Conservation (phyloP, 768 basidiomycete genomes). For the Pulveroboletus ravenelii region DNA sequence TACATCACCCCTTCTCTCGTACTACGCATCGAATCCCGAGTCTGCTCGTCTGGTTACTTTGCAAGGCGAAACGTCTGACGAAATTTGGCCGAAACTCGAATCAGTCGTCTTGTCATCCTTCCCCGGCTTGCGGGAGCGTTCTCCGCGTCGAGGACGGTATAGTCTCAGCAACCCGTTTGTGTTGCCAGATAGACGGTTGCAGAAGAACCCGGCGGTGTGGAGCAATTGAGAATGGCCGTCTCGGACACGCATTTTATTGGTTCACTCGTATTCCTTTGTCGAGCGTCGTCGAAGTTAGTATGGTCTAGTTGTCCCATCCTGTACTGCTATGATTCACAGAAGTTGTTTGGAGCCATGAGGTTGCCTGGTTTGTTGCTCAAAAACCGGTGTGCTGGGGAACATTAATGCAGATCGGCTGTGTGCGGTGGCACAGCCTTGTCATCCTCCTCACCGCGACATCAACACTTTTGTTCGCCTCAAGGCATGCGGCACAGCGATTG, state of each 20-base stretch:
- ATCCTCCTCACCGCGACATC: neutral
- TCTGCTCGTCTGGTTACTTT: constrained; percentile 52
- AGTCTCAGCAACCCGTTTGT: constrained; percentile 54
- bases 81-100: constrained; percentile 87
- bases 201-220: constrained; percentile 16
- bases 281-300: neutral
- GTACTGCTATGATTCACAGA: constrained; percentile 8
- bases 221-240: constrained; percentile 5
- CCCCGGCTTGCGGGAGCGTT: constrained; percentile 53
- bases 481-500: constrained; percentile 17
- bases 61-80: constrained; percentile 73
- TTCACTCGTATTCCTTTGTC: constrained; percentile 1
- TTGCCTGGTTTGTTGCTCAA: neutral
- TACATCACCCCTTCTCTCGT: constrained; percentile 75
- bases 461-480: constrained; percentile 21
- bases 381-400: neutral
- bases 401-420: no score
- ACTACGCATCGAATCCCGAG: constrained; percentile 47
- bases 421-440: constrained; percentile 8
- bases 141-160: constrained; percentile 42
- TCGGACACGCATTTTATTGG: neutral
- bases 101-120: constrained; percentile 51
- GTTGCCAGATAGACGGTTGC: constrained; percentile 16
- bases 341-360: neutral
- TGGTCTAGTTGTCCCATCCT: constrained; percentile 6